Conservation (phyloP, 2,329 filamentous ascomycete genomes). For the Graphilbum fragrans region DNA sequence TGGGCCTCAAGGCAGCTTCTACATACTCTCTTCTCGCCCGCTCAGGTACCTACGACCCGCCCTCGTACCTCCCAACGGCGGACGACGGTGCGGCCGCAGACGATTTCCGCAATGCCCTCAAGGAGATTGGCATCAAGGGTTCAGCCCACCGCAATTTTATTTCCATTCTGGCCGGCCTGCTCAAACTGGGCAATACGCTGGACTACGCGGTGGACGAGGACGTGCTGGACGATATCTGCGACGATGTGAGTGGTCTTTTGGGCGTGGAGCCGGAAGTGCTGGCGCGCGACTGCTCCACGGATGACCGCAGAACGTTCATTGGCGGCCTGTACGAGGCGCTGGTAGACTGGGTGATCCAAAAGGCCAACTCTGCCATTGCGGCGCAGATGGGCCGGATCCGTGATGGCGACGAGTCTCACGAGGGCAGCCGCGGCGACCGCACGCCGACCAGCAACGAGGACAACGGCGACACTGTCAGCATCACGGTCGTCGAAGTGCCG, state of each 20-base stretch:
- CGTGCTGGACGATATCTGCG: conserved; percentile 70
- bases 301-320: conserved; percentile 73
- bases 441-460: conserved; percentile 62
- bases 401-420: conserved; percentile 55
- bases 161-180: conserved; percentile 69
- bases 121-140: conserved; percentile 89
- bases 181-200: conserved; percentile 85
- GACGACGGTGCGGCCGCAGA: conserved; percentile 90
- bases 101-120: conserved; percentile 78
- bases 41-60: conserved; percentile 76
- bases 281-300: conserved; percentile 63
- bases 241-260: conserved; percentile 78
- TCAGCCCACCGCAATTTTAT: conserved; percentile 70
- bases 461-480: conserved; percentile 69
- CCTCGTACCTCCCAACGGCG: conserved; percentile 78
- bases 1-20: conserved; percentile 66
- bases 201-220: conserved; percentile 80
- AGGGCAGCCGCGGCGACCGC: conserved; percentile 42
- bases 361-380: conserved; percentile 77
- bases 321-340: conserved; percentile 84
- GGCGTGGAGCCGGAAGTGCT: conserved; percentile 80
- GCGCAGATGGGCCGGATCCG: conserved; percentile 57
- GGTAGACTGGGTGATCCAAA: conserved; percentile 86
- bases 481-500: conserved; percentile 81
- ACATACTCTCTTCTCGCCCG: conserved; percentile 68